Evolutionary conservation across 1,284 basidiomycete genomes (phyloP).

Genomic region (Coniferiporia weirii): DNA sequence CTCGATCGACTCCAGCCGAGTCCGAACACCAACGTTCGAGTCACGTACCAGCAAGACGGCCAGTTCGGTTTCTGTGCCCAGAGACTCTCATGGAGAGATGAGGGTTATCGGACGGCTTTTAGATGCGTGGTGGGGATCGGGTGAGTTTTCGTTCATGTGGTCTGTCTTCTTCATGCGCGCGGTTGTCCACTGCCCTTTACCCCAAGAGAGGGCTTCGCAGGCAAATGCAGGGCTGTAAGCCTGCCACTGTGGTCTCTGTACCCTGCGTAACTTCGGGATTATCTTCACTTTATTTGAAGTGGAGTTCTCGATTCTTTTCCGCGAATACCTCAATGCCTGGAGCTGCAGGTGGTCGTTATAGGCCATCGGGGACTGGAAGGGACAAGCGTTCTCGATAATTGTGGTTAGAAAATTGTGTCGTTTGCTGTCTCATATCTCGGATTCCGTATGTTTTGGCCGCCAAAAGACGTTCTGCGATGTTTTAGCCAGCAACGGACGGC

Average conservation of each 20-base stretch:
- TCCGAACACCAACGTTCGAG: conserved; percentile 40
- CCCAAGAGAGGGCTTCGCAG: background rate
- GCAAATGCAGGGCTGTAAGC: too few species aligned
- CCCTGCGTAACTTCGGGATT: background rate
- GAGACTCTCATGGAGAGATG: background rate
- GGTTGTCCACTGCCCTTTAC: conserved; percentile 1
- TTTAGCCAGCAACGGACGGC: too few species aligned
- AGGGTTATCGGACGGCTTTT: conserved; percentile 11
- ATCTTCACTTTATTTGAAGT: background rate
- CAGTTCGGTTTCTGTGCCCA: background rate
- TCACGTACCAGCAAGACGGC: conserved; percentile 45
- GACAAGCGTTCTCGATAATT: too few species aligned
- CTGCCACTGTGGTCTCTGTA: background rate
- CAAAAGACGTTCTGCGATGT: too few species aligned
- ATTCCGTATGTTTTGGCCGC: too few species aligned
- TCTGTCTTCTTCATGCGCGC: conserved; percentile 1
- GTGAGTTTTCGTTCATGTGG: conserved; percentile 5
- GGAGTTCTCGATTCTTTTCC: background rate
- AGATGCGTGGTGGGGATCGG: conserved; percentile 22
- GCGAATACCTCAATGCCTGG: too few species aligned
- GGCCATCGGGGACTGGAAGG: too few species aligned
- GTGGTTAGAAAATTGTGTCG: too few species aligned
- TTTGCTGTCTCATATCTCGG: too few species aligned
- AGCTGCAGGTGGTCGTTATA: too few species aligned
- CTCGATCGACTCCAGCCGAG: conserved; percentile 47